phyloP scores from a whole-genome alignment of 2,329 filamentous ascomycete species.

The Blumeriella jaapii region DNA sequence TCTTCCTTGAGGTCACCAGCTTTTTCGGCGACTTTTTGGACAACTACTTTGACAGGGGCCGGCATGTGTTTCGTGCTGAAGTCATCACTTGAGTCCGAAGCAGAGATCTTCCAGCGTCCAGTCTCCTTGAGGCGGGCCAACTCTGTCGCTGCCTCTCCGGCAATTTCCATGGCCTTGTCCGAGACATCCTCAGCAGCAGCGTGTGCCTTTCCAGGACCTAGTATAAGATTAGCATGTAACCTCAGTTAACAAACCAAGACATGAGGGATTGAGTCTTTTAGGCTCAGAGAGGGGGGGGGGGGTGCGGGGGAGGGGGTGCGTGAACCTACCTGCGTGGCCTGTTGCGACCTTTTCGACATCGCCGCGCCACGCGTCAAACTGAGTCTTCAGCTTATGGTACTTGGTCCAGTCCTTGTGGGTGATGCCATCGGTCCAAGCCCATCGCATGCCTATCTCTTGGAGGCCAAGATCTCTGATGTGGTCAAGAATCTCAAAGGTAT shows the following conservation, averaged over 20 bases:
- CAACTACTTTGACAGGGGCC: conserved; percentile 38
- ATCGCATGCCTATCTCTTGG: conserved; percentile 63
- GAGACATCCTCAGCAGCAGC: conserved; percentile 59
- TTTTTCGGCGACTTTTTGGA: conserved; percentile 24
- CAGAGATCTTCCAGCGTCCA: conserved; percentile 70
- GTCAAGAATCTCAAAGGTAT: conserved; percentile 57
- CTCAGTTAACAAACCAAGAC: too few species aligned
- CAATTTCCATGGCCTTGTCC: conserved; percentile 67
- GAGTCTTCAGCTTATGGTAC: conserved; percentile 77
- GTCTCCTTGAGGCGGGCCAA: conserved; percentile 72
- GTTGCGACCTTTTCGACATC: conserved; percentile 70
- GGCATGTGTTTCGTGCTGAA: conserved; percentile 61
- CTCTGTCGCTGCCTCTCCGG: conserved; percentile 69
- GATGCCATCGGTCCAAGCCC: conserved; percentile 91
- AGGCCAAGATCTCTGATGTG: conserved; percentile 57
- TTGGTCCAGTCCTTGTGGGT: conserved; percentile 97
- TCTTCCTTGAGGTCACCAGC: conserved; percentile 22
- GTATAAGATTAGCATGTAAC: too few species aligned
- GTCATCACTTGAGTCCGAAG: conserved; percentile 63
- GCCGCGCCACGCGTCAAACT: conserved; percentile 73
- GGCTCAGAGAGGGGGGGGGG: too few species aligned
- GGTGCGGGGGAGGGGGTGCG: too few species aligned
- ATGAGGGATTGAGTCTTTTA: too few species aligned
- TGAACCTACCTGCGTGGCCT: conserved; percentile 61
- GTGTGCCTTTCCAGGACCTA: conserved; percentile 56